phyloP scores from a whole-genome alignment of 495 filamentous ascomycete species.

The Paragyromitra xinjiangensis region DNA sequence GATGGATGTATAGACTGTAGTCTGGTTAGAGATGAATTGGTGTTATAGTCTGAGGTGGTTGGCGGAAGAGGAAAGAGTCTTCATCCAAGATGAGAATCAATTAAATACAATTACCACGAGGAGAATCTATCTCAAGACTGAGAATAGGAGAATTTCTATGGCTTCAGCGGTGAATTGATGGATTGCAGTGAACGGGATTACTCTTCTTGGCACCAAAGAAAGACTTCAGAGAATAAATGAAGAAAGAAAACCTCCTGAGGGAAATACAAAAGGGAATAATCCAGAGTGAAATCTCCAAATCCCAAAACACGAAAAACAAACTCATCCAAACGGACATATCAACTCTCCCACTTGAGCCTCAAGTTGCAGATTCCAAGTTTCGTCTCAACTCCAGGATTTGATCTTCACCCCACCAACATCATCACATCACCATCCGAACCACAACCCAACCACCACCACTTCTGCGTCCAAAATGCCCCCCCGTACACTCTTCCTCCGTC shows the following conservation, averaged over 20 bases:
- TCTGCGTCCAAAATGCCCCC: constrained; percentile 33
- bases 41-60: not conserved
- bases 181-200: not conserved
- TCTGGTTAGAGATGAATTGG: not conserved
- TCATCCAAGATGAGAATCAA: not conserved
- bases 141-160: not conserved
- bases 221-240: not conserved
- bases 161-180: not conserved
- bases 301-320: not conserved
- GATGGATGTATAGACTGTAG: not conserved
- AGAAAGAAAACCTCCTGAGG: not conserved
- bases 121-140: not conserved
- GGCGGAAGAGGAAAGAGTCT: not conserved
- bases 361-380: not conserved
- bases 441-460: constrained; percentile 3
- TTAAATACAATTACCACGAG: not conserved
- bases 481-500: constrained; percentile 31
- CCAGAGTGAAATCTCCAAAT: not conserved
- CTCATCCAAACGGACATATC: not conserved
- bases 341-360: not conserved
- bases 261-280: not conserved
- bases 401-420: not conserved
- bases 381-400: not conserved
- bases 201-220: not conserved
- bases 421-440: constrained; percentile 3